phyloP scores from a whole-genome alignment of 2,329 filamentous ascomycete genomes.

The Talaromyces sp. region DNA sequence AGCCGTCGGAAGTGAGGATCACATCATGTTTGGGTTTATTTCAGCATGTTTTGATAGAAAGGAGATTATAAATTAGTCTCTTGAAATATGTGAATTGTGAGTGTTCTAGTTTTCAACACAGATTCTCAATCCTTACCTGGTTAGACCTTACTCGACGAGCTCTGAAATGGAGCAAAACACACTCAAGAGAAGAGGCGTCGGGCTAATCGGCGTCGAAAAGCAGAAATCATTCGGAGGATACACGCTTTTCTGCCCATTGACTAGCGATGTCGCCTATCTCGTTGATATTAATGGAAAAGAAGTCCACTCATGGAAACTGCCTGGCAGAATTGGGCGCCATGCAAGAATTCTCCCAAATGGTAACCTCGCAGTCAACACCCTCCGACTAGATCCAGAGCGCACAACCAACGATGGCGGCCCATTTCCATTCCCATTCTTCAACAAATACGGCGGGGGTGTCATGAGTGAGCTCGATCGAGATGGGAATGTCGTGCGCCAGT shows the following conservation, averaged over 20 bases:
- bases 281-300: constrained; percentile 42
- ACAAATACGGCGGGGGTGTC: constrained; percentile 46
- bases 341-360: constrained; percentile 45
- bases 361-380: constrained; percentile 44
- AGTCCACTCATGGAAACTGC: constrained; percentile 45
- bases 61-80: no score
- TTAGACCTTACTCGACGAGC: no score
- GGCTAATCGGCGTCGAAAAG: constrained; percentile 39
- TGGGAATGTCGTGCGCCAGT: constrained; percentile 41
- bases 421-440: constrained; percentile 42
- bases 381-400: constrained; percentile 32
- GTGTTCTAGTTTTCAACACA: no score
- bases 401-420: constrained; percentile 26
- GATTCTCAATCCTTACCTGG: no score
- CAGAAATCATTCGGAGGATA: constrained; percentile 39
- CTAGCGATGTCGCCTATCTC: constrained; percentile 39
- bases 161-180: constrained; percentile 44
- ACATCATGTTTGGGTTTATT: no score
- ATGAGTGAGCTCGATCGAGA: constrained; percentile 42
- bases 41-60: no score
- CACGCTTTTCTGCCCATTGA: constrained; percentile 43
- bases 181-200: constrained; percentile 41
- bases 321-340: constrained; percentile 42
- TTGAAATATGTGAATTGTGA: no score
- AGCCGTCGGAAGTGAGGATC: not conserved